Percentiles rank a stretch among this genome's conserved stretches.
phyloP scores from a whole-genome alignment of 2,329 filamentous ascomycete species.

The Fusarium sarcochroum region DNA sequence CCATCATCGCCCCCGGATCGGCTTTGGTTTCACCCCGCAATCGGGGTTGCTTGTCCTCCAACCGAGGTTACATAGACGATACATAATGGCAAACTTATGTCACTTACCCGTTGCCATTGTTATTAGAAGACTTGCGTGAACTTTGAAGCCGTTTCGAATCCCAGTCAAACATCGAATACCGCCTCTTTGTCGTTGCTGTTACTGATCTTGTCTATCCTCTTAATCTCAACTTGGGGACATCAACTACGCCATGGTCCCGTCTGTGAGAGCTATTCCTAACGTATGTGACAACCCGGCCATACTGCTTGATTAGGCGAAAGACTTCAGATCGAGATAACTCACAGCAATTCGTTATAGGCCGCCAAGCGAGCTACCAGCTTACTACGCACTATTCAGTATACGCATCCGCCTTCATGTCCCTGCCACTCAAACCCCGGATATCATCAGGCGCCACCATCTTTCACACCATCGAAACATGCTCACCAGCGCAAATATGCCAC shows the following conservation, averaged over 20 bases:
- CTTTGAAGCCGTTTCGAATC: constrained; percentile 7
- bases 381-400: constrained; percentile 91
- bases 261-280: constrained; percentile 54
- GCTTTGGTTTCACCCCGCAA: constrained; percentile 38
- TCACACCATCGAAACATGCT: constrained; percentile 63
- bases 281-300: constrained; percentile 44
- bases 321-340: constrained; percentile 3
- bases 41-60: constrained; percentile 37
- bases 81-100: constrained; percentile 8
- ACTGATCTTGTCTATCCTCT: neutral
- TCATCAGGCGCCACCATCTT: constrained; percentile 74
- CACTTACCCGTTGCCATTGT: constrained; percentile 29
- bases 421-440: constrained; percentile 92
- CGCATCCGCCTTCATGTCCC: constrained; percentile 88
- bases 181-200: neutral
- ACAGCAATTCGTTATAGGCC: constrained; percentile 57
- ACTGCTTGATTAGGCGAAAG: neutral
- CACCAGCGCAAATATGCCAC: constrained; percentile 75
- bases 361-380: constrained; percentile 77
- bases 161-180: constrained; percentile 2
- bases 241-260: constrained; percentile 46
- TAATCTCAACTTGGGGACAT: constrained; percentile 14
- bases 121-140: constrained; percentile 12
- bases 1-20: constrained; percentile 38
- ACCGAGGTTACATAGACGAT: constrained; percentile 38